Evolutionary conservation across 1,139 yeast species (phyloP), one percentile per base, ranked within the genome.

Genomic region (Keqinozyma sinolaborantium): DNA sequence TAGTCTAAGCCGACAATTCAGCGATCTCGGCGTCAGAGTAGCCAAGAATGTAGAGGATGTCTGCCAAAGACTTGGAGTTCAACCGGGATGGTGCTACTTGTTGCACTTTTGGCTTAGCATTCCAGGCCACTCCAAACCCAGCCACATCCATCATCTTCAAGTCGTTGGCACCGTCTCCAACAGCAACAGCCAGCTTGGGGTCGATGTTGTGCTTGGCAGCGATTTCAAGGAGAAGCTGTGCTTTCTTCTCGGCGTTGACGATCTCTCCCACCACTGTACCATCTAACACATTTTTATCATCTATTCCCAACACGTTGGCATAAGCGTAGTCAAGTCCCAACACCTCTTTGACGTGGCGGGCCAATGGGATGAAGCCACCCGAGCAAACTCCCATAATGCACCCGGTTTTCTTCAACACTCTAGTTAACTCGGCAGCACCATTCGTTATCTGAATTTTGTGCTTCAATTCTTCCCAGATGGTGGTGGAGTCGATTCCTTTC

Each of bases 121-220:
- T 84, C 94, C 96, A 94, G 0, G 98, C 98, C 37, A 94, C 71
- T 13, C 98, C 98, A 55, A 79, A 85, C 0, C 98, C 97, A 2
- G 96, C 97, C 13, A 63, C 77, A 3, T 69, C 74, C 97, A 94
- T 92, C 90, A 95, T 95, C 26, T 77, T 76, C 53, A 94, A 67
- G 58, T 94, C 99, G 50, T 94, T 94, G 16, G 97, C 95, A 20
- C 98, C 98, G 54, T 94, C 98, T 19, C 99, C 99, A 24, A 94
- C 86, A 25, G 97, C 97, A 30, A 86, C 82, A 0, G 82, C 77
- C 12, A 70, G 54, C 26, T 57, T 59, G 3, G 83, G 62, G 16
- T 76, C 77, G 20, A 90, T 70, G 3, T 59, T 58, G 43, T 85
- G 87, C 34, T 71, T 72, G 3, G 54, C 44, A 1, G 96, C 94